Percentiles rank a stretch among this genome's conserved stretches.
Evolutionary conservation across 2,329 filamentous ascomycete species (phyloP).

Genomic region (Conoideocrella luteorostrata): DNA sequence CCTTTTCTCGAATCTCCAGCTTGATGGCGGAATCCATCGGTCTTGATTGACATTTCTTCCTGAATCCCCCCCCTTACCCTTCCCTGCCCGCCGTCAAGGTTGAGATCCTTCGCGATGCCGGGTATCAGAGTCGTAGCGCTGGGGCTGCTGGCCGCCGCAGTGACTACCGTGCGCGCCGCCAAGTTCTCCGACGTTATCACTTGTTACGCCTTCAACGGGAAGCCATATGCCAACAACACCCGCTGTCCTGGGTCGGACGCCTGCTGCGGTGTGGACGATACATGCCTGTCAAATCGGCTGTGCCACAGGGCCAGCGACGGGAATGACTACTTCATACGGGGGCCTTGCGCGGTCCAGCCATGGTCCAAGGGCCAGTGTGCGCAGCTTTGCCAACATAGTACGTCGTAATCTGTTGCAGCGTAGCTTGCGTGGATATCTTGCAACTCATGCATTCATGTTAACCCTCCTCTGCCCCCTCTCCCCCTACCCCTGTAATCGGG

Average conservation of each 20-base stretch:
- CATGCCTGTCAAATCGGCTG: constrained; percentile 5
- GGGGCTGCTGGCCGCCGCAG: background rate
- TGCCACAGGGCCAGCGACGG: background rate
- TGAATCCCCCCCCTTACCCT: no score
- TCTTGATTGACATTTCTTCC: no score
- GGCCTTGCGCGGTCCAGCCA: constrained; percentile 1
- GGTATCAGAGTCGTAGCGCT: background rate
- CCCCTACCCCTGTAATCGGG: no score
- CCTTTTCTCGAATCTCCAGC: no score
- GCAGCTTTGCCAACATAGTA: constrained; percentile 3
- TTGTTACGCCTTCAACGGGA: constrained; percentile 2
- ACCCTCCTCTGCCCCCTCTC: no score
- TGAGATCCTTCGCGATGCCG: background rate
- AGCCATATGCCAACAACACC: background rate
- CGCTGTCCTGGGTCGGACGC: constrained; percentile 6
- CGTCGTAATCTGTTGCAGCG: no score
- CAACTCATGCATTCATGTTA: no score
- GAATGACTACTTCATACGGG: background rate
- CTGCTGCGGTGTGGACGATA: constrained; percentile 1
- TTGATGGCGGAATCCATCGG: no score
- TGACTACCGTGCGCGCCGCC: background rate
- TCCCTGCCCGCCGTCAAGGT: no score
- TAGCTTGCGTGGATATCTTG: no score
- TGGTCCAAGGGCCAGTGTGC: background rate
- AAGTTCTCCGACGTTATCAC: background rate